A percentile compares a stretch with the other conserved stretches of the same genome.
Evolutionary conservation across 176 grass and related monocot species (phyloP).

Genomic region (Neostapfia colusana): DNA sequence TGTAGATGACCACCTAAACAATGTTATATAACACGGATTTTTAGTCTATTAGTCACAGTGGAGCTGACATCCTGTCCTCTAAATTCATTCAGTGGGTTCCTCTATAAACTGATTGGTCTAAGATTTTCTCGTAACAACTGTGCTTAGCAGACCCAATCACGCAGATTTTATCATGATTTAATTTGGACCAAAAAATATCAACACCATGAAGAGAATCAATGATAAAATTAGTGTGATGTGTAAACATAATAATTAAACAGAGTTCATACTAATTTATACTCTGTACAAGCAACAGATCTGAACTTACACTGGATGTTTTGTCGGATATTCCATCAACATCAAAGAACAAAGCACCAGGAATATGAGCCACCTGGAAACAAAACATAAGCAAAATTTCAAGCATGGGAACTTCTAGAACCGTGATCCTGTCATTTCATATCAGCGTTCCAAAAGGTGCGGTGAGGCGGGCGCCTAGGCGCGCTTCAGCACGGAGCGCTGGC

Average conservation of each 20-base stretch:
- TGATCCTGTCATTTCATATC: background rate
- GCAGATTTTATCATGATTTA: background rate
- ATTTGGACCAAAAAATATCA: background rate
- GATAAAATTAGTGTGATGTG: background rate
- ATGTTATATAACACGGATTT: background rate
- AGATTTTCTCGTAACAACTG: background rate
- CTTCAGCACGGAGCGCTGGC: no score
- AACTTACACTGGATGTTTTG: conserved; percentile 72
- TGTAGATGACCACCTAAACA: background rate
- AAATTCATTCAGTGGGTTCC: background rate
- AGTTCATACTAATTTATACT: background rate
- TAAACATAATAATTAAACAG: background rate
- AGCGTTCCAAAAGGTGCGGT: no score
- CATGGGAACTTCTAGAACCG: conserved; percentile 11
- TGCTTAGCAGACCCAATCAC: background rate
- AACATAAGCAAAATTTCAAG: background rate
- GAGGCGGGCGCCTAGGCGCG: no score
- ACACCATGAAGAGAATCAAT: background rate
- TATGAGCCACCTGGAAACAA: conserved; percentile 85
- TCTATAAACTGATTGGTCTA: background rate
- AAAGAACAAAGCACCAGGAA: conserved; percentile 90
- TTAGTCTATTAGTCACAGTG: no score
- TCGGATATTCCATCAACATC: conserved; percentile 97
- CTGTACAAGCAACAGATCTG: background rate
- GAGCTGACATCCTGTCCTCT: no score